Percentiles rank a stretch among this genome's conserved stretches.
phyloP scores from a whole-genome alignment of 805 yeast species.

The Teunomyces lycoperdinae region DNA sequence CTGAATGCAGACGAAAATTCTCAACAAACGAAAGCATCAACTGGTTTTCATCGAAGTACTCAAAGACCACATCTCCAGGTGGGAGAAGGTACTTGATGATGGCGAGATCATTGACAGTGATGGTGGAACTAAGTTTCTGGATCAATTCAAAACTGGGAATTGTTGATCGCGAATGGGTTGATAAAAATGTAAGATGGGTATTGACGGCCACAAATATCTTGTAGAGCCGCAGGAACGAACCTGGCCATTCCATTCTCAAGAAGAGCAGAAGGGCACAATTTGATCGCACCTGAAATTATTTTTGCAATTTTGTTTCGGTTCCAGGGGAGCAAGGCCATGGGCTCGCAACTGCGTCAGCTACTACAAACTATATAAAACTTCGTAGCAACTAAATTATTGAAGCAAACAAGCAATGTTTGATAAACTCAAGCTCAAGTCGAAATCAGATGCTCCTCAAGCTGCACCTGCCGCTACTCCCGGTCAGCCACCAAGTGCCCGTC shows the following conservation, averaged over 20 bases:
- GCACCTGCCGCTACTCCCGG: slow-evolving; percentile 36
- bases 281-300: neutral
- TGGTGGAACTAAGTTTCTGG: slow-evolving; percentile 27
- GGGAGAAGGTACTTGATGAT: slow-evolving; percentile 62
- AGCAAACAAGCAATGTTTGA: slow-evolving; percentile 22
- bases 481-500: slow-evolving; percentile 33
- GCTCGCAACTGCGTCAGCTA: neutral
- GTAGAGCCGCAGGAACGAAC: slow-evolving; percentile 7
- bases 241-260: slow-evolving; percentile 3
- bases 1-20: slow-evolving; percentile 27
- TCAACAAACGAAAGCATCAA: slow-evolving; percentile 43
- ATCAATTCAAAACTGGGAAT: slow-evolving; percentile 29
- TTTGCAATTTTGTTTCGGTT: neutral
- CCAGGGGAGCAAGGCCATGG: neutral
- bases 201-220: slow-evolving; percentile 26
- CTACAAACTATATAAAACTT: no score
- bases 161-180: slow-evolving; percentile 34
- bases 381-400: slow-evolving; percentile 5
- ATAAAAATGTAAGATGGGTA: slow-evolving; percentile 39
- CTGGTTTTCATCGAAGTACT: slow-evolving; percentile 78
- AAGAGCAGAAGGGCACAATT: neutral
- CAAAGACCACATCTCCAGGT: slow-evolving; percentile 58
- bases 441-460: slow-evolving; percentile 20
- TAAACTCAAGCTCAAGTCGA: slow-evolving; percentile 31
- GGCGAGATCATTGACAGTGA: slow-evolving; percentile 57